A percentile compares a stretch with the other conserved stretches of the same genome.
These are phyloP conservation scores for Alternaria postmessia DNA, from an alignment of 2,329 filamentous ascomycete species.

Conservation along the genomic window DNA sequence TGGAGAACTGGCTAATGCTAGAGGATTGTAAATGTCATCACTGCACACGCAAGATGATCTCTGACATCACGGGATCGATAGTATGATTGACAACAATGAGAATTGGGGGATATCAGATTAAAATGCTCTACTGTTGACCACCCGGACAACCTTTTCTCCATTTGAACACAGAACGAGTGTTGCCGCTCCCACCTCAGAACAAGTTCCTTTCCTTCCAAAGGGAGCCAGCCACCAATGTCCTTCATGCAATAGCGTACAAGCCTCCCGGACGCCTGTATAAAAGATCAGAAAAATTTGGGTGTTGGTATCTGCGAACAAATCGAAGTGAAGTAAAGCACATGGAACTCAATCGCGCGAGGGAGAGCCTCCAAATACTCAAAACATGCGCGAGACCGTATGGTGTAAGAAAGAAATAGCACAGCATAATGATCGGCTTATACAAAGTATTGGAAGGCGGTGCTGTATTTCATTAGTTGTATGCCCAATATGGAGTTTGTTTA, in stretches of 20 bases:
- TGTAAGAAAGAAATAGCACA: conserved; percentile 4
- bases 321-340: conserved; percentile 11
- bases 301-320: conserved; percentile 27
- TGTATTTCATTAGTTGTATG: conserved; percentile 27
- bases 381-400: conserved; percentile 13
- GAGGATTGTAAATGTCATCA: background rate
- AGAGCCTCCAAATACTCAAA: conserved; percentile 16
- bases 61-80: background rate
- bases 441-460: conserved; percentile 44
- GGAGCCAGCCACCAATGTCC: conserved; percentile 16
- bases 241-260: conserved; percentile 13
- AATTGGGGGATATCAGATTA: conserved; percentile 28
- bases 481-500: background rate
- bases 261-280: conserved; percentile 20
- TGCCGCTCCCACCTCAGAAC: conserved; percentile 8
- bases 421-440: conserved; percentile 12
- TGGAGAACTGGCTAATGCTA: conserved; percentile 38
- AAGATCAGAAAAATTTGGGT: conserved; percentile 14
- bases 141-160: conserved; percentile 7
- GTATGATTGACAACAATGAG: background rate
- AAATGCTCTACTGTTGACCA: conserved; percentile 29
- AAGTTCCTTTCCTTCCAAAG: conserved; percentile 11
- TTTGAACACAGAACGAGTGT: conserved; percentile 23
- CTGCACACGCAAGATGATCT: background rate
- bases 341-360: conserved; percentile 4